These are phyloP conservation scores for Priceomyces haplophilus DNA, from an alignment of 805 yeast genomes.

Conservation along the genomic window DNA sequence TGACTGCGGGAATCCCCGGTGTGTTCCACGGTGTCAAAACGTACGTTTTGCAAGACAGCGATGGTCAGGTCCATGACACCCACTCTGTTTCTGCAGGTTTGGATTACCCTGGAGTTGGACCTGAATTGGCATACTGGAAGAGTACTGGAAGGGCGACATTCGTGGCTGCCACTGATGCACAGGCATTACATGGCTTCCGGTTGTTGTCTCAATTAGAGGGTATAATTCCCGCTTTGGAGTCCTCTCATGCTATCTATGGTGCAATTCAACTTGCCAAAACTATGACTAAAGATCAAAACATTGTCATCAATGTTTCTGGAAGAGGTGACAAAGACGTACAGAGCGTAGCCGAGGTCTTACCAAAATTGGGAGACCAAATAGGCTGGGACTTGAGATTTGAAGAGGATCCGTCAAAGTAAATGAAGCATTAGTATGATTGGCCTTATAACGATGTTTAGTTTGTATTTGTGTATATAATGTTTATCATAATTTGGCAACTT, in stretches of 20 bases:
- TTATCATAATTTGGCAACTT: background rate
- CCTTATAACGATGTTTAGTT: background rate
- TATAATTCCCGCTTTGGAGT: conserved; percentile 96
- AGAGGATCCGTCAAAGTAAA: conserved; percentile 39
- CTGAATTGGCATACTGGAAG: conserved; percentile 95
- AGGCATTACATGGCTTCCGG: conserved; percentile 89
- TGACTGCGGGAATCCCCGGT: conserved; percentile 94
- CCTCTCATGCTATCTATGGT: conserved; percentile 94
- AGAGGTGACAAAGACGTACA: conserved; percentile 99
- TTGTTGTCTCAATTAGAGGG: conserved; percentile 91
- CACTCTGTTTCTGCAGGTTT: conserved; percentile 98
- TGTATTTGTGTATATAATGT: conserved; percentile 1
- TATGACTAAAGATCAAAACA: conserved; percentile 71
- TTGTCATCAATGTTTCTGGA: conserved; percentile 90
- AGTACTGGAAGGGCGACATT: conserved; percentile 89
- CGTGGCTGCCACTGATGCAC: conserved; percentile 90
- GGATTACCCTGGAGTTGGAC: conserved; percentile 99
- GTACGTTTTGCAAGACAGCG: conserved; percentile 82
- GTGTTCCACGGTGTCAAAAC: conserved; percentile 98
- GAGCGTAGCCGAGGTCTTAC: conserved; percentile 92
- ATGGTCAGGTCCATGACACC: conserved; percentile 97
- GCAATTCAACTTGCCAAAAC: conserved; percentile 84
- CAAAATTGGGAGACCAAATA: conserved; percentile 83
- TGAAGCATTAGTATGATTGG: background rate
- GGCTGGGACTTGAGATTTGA: conserved; percentile 96